Evolutionary conservation across 148 eudicot species (phyloP).

Genomic region (Arbutus unedo): DNA sequence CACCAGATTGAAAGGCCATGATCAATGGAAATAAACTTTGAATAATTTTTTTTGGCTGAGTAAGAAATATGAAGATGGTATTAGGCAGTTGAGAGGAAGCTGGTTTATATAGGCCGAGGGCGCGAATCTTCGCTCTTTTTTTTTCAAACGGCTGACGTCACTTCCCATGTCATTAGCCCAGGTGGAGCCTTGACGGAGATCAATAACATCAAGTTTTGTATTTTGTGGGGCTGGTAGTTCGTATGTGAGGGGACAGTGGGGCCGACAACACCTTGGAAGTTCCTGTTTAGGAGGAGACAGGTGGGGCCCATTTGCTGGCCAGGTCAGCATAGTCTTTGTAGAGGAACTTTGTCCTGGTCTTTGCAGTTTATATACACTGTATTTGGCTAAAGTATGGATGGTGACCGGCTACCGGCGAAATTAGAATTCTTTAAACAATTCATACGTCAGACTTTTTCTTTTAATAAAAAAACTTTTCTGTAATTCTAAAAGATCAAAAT

Average conservation of each 20-base stretch:
- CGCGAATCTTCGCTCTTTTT: not conserved
- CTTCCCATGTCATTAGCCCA: too few species aligned
- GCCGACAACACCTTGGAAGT: not conserved
- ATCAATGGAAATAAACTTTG: not conserved
- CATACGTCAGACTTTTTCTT: too few species aligned
- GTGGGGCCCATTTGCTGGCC: not conserved
- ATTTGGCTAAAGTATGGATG: not conserved
- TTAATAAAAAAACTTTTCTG: too few species aligned
- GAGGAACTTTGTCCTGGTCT: too few species aligned
- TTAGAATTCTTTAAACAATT: too few species aligned
- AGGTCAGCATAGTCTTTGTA: not conserved
- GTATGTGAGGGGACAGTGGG: not conserved
- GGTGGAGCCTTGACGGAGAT: too few species aligned
- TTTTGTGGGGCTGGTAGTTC: not conserved
- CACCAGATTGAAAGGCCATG: slow-evolving; percentile 18
- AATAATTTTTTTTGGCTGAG: too few species aligned
- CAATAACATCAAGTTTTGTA: not conserved
- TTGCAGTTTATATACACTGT: too few species aligned
- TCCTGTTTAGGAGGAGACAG: not conserved
- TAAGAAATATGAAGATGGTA: not conserved
- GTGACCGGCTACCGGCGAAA: not conserved
- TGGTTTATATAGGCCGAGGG: not conserved
- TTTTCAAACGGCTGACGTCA: too few species aligned
- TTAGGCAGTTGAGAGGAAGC: not conserved
- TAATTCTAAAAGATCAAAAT: too few species aligned